Percentiles rank a stretch among this genome's conserved stretches.
Conservation (phyloP, 2,329 filamentous ascomycete species). For the Trichoderma lentiforme region DNA sequence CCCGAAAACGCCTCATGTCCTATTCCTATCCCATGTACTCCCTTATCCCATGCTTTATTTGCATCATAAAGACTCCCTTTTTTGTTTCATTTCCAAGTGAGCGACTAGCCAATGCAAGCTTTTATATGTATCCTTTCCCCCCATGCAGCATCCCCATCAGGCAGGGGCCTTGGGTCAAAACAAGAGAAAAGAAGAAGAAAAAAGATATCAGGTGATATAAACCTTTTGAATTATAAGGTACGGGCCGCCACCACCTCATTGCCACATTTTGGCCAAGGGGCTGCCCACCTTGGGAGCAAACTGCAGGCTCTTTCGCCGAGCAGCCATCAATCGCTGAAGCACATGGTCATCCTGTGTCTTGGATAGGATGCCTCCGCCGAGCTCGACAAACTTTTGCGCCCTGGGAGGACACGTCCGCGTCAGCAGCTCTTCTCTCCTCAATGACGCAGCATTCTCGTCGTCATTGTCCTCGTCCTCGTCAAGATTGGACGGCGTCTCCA, state of each 20-base stretch:
- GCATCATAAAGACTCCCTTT: not conserved
- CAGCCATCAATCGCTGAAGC: slow-evolving; percentile 63
- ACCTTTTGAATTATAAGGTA: not conserved
- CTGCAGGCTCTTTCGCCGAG: slow-evolving; percentile 72
- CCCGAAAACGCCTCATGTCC: not conserved
- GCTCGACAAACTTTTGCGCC: slow-evolving; percentile 35
- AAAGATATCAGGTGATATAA: not conserved
- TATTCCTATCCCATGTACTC: not conserved
- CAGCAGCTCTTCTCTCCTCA: slow-evolving; percentile 38
- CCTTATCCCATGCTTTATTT: not conserved
- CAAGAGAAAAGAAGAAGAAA: not conserved
- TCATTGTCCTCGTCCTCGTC: slow-evolving; percentile 34
- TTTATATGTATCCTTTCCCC: not conserved
- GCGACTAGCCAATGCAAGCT: slow-evolving; percentile 10
- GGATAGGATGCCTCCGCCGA: slow-evolving; percentile 45
- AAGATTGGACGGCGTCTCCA: slow-evolving; percentile 43
- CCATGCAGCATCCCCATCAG: not conserved
- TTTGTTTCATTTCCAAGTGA: slow-evolving; percentile 6
- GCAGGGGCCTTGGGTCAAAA: not conserved
- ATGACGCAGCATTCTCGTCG: slow-evolving; percentile 26
- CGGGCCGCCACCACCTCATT: not conserved
- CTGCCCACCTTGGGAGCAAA: slow-evolving; percentile 74
- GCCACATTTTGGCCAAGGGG: slow-evolving; percentile 61
- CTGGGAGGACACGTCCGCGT: slow-evolving; percentile 56
- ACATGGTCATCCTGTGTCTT: slow-evolving; percentile 55